Percentiles rank a stretch among this genome's conserved stretches.
These are phyloP conservation scores for Lyophyllum decastes DNA, from an alignment of 768 basidiomycete genomes.

Conservation along the genomic window DNA sequence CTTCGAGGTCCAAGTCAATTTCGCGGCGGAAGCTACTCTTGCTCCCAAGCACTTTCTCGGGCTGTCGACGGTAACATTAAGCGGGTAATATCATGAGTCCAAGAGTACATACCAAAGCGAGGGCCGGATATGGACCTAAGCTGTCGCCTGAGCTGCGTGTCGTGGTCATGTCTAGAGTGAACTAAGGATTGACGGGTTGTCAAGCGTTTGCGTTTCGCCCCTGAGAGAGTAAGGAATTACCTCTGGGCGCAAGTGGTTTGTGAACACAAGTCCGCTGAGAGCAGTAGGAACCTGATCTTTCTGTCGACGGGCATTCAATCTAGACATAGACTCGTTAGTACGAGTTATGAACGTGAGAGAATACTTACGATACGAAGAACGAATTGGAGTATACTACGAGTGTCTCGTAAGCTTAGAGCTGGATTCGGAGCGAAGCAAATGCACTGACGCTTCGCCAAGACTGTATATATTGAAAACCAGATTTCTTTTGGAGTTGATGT, in stretches of 20 bases:
- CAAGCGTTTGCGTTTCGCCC: no score
- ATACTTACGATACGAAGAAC: conserved; percentile 19
- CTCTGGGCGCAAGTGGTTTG: neutral
- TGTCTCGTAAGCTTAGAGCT: neutral
- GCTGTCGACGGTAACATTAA: neutral
- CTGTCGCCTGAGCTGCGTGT: neutral
- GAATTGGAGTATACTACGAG: conserved; percentile 30
- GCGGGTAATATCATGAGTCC: neutral
- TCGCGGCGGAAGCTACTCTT: neutral
- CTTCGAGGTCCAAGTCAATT: conserved; percentile 3
- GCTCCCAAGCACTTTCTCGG: neutral
- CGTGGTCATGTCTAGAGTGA: neutral
- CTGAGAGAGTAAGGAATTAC: neutral
- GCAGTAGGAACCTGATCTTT: neutral
- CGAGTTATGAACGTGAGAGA: neutral
- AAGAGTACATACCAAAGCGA: neutral
- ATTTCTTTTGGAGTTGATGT: conserved; percentile 14
- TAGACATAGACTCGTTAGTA: neutral
- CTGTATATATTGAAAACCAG: conserved; percentile 26
- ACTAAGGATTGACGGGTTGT: neutral
- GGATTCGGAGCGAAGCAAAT: neutral
- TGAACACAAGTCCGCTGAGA: neutral
- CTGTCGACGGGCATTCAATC: conserved; percentile 1
- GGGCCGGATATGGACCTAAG: neutral
- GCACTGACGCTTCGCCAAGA: conserved; percentile 24